phyloP scores from a whole-genome alignment of 2,329 filamentous ascomycete genomes.

The Coniochaeta prunicola region DNA sequence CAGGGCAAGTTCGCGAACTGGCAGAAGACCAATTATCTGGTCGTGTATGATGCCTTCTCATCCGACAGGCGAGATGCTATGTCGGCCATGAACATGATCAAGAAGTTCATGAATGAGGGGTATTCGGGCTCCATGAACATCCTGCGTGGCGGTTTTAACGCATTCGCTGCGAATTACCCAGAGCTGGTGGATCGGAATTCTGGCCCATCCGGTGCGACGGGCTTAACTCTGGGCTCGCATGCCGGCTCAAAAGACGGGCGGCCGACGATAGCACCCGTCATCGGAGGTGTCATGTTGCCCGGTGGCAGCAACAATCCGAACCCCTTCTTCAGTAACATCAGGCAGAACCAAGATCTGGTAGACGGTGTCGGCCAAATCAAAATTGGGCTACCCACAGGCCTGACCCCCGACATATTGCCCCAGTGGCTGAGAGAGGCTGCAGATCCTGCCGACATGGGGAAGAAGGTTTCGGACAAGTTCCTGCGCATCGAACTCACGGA shows the following conservation, averaged over 20 bases:
- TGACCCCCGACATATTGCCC: constrained; percentile 53
- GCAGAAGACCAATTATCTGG: constrained; percentile 65
- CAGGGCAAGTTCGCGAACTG: constrained; percentile 69
- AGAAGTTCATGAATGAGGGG: constrained; percentile 83
- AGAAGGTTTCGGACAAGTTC: constrained; percentile 75
- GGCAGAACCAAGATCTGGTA: constrained; percentile 92
- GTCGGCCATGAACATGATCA: constrained; percentile 78
- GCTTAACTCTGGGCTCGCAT: constrained; percentile 39
- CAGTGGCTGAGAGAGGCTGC: constrained; percentile 69
- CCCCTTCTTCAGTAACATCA: constrained; percentile 92
- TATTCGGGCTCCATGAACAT: constrained; percentile 70
- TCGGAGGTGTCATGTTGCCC: constrained; percentile 82
- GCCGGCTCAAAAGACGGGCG: constrained; percentile 32
- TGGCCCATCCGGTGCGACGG: constrained; percentile 31
- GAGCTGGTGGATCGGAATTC: constrained; percentile 50
- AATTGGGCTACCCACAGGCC: constrained; percentile 36
- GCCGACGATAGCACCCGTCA: constrained; percentile 60
- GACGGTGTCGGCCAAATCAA: constrained; percentile 83
- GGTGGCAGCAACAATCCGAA: constrained; percentile 61
- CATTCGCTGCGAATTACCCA: constrained; percentile 63
- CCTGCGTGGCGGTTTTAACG: constrained; percentile 72
- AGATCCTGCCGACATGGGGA: constrained; percentile 64
- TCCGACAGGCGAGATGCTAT: constrained; percentile 72
- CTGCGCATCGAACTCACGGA: constrained; percentile 77
- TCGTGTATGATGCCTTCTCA: constrained; percentile 81